These are phyloP conservation scores for Quercus tomentella DNA, from an alignment of 331 rosid genomes.

Conservation along the genomic window DNA sequence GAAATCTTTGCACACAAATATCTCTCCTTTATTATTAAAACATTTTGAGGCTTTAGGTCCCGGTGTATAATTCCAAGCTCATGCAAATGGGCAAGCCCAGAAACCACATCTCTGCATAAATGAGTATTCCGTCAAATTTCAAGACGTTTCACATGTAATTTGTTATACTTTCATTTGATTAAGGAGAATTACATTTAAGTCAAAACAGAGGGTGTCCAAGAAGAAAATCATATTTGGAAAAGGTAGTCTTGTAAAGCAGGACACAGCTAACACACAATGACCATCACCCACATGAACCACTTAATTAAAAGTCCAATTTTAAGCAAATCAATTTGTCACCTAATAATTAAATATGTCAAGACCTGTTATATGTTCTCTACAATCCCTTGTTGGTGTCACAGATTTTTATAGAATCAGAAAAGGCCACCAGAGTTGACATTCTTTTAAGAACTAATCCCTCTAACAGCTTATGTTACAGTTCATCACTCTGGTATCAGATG, in stretches of 20 bases:
- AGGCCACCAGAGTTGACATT: not conserved
- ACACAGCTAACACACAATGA: not conserved
- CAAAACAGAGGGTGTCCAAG: not conserved
- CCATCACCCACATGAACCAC: not conserved
- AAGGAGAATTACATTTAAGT: not conserved
- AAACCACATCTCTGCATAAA: slow-evolving; percentile 34
- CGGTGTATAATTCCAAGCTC: slow-evolving; percentile 45
- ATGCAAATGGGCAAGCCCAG: slow-evolving; percentile 43
- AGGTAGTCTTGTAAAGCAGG: not conserved
- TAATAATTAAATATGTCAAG: not conserved
- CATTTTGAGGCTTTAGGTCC: slow-evolving; percentile 47
- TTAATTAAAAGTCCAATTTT: not conserved
- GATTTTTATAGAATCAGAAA: not conserved
- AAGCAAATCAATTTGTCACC: not conserved
- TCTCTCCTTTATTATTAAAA: slow-evolving; percentile 28
- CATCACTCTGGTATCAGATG: not conserved
- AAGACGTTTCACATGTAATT: not conserved
- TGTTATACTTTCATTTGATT: not conserved
- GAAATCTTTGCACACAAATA: slow-evolving; percentile 35
- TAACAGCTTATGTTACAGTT: not conserved
- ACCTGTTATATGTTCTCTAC: not conserved
- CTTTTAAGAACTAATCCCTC: not conserved
- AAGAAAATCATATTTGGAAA: not conserved
- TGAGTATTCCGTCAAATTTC: not conserved
- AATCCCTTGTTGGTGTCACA: not conserved